Percentiles rank a stretch among this genome's conserved stretches.
phyloP scores from a whole-genome alignment of 768 basidiomycete species.

The Porpolomopsis calyptriformis region DNA sequence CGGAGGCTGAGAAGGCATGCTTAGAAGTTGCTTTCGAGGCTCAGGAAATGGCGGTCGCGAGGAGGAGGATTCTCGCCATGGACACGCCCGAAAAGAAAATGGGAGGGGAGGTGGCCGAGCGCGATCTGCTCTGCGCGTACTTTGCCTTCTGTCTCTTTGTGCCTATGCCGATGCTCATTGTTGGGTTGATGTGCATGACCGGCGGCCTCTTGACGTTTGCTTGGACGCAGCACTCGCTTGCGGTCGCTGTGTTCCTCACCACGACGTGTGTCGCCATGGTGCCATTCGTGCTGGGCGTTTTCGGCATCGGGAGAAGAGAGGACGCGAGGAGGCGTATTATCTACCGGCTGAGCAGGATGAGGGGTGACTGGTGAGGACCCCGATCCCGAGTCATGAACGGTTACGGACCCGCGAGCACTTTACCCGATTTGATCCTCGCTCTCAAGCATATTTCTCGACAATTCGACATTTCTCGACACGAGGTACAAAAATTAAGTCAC shows the following conservation, averaged over 20 bases:
- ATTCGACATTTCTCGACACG: too few relatives aligned
- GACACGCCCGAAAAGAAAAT: background rate
- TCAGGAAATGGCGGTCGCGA: background rate
- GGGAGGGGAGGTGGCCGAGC: background rate
- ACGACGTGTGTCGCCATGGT: background rate
- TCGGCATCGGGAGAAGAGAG: background rate
- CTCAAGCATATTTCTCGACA: too few relatives aligned
- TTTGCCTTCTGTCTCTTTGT: conserved; percentile 6
- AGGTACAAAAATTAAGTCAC: too few relatives aligned
- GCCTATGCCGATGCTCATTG: conserved; percentile 8
- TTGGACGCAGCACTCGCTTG: conserved; percentile 9
- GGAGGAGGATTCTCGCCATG: background rate
- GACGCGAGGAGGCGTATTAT: conserved; percentile 5
- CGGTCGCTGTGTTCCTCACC: conserved; percentile 5
- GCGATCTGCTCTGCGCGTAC: background rate
- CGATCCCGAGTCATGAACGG: too few relatives aligned
- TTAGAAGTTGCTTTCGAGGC: background rate
- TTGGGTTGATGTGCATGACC: conserved; percentile 9
- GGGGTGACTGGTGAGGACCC: conserved; percentile 10
- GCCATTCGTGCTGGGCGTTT: background rate
- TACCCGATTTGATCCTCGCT: too few relatives aligned
- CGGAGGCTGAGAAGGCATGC: conserved; percentile 2
- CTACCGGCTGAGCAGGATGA: conserved; percentile 8
- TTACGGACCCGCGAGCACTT: too few relatives aligned
- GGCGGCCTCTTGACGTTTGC: conserved; percentile 4